A percentile compares a stretch with the other conserved stretches of the same genome.
These are phyloP conservation scores for Venturia nashicola DNA, from an alignment of 2,329 filamentous ascomycete genomes.

Conservation along the genomic window DNA sequence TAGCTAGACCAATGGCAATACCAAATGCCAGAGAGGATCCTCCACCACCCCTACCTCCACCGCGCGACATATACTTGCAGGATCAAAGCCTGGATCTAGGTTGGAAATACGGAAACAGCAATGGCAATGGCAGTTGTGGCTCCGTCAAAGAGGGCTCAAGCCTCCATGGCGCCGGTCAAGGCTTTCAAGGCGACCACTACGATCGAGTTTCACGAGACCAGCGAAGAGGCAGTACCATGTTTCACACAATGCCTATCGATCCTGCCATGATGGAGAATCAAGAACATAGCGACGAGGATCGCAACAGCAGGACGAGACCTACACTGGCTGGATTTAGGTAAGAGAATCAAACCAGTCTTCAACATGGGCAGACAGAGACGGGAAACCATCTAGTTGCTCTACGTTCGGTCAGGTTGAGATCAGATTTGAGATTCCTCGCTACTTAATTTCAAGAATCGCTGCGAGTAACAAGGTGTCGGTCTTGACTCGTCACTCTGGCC, in stretches of 20 bases:
- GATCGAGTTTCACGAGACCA: neutral
- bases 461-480: neutral
- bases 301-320: constrained; percentile 20
- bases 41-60: constrained; percentile 54
- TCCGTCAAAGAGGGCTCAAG: constrained; percentile 36
- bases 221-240: constrained; percentile 21
- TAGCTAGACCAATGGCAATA: constrained; percentile 49
- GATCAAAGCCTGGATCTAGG: constrained; percentile 46
- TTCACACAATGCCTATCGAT: constrained; percentile 23
- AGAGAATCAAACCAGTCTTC: neutral
- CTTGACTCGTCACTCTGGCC: neutral
- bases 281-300: constrained; percentile 25
- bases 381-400: neutral
- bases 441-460: neutral
- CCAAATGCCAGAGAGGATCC: constrained; percentile 40
- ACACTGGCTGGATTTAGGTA: constrained; percentile 31
- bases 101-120: constrained; percentile 49
- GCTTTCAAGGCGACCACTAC: neutral
- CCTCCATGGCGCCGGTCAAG: constrained; percentile 23
- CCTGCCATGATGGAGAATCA: constrained; percentile 23
- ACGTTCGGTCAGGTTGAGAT: neutral
- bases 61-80: constrained; percentile 44
- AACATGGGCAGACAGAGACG: neutral
- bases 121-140: constrained; percentile 23
- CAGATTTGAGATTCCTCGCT: too few relatives aligned